These are phyloP conservation scores for Ambrosiella xylebori DNA, from an alignment of 2,329 filamentous ascomycete genomes.

Conservation along the genomic window DNA sequence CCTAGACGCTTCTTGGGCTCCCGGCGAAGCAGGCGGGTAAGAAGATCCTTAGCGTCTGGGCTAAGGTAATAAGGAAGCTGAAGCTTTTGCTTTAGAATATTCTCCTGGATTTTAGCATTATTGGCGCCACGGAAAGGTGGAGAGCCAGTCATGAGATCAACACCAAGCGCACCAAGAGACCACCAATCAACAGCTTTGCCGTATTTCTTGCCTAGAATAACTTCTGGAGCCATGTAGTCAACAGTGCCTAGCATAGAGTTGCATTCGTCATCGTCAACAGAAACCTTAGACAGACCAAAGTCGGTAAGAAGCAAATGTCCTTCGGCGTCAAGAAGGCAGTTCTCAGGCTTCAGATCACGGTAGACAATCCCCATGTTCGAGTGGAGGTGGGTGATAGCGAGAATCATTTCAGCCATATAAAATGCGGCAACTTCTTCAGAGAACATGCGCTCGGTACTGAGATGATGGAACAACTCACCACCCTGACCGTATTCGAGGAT, in stretches of 20 bases:
- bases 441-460: constrained; percentile 90
- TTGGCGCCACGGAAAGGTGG: constrained; percentile 85
- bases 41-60: constrained; percentile 81
- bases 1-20: constrained; percentile 83
- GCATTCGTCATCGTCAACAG: constrained; percentile 57
- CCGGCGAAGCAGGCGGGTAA: constrained; percentile 78
- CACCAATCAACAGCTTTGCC: constrained; percentile 97
- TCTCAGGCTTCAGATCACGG: constrained; percentile 93
- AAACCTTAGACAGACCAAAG: constrained; percentile 91
- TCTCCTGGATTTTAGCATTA: constrained; percentile 86
- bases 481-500: constrained; percentile 97
- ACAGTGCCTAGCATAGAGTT: constrained; percentile 87
- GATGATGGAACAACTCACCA: constrained; percentile 89
- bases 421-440: constrained; percentile 76
- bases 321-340: constrained; percentile 79
- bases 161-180: constrained; percentile 86
- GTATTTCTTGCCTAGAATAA: constrained; percentile 74
- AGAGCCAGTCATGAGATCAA: constrained; percentile 79
- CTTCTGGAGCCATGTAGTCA: constrained; percentile 98
- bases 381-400: constrained; percentile 86
- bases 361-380: constrained; percentile 87
- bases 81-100: constrained; percentile 87
- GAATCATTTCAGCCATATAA: constrained; percentile 96
- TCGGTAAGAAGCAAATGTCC: constrained; percentile 91
- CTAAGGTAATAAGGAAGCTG: constrained; percentile 77